Evolutionary conservation across 305 asterid species (phyloP).

Genomic region (Solanum hybrid): DNA sequence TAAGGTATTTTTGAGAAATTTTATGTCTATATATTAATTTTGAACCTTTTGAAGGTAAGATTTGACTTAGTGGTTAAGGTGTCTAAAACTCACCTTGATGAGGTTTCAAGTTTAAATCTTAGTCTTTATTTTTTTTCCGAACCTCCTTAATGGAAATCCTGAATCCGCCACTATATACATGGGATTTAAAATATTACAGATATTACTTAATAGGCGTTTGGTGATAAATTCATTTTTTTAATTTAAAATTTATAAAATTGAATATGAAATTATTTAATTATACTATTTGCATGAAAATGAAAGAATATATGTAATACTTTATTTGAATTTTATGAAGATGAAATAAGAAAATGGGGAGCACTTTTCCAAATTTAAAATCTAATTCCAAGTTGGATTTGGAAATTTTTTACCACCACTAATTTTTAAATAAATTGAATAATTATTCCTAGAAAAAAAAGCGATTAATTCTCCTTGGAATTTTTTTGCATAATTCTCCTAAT

Average conservation of each 20-base stretch:
- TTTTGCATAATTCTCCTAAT: neutral
- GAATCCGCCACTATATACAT: neutral
- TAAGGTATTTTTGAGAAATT: no score
- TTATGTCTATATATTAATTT: no score
- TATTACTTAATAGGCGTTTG: neutral
- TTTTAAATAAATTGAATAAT: neutral
- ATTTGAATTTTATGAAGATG: no score
- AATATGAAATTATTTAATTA: neutral
- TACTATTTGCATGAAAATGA: neutral
- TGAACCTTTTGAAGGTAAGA: no score
- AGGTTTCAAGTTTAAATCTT: no score
- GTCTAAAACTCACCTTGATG: no score
- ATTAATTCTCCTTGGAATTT: no score
- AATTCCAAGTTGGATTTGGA: neutral
- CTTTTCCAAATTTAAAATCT: neutral
- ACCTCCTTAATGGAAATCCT: no score
- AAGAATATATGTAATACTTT: neutral
- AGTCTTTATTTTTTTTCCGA: no score
- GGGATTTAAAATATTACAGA: neutral
- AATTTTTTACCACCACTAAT: neutral
- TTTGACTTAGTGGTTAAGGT: no score
- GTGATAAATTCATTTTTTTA: no score
- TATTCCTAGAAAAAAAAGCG: neutral
- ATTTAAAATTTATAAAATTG: no score
- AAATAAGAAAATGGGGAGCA: neutral